Evolutionary conservation across 2,329 filamentous ascomycete species (phyloP).

Genomic region (Talaromyces verruculosus): DNA sequence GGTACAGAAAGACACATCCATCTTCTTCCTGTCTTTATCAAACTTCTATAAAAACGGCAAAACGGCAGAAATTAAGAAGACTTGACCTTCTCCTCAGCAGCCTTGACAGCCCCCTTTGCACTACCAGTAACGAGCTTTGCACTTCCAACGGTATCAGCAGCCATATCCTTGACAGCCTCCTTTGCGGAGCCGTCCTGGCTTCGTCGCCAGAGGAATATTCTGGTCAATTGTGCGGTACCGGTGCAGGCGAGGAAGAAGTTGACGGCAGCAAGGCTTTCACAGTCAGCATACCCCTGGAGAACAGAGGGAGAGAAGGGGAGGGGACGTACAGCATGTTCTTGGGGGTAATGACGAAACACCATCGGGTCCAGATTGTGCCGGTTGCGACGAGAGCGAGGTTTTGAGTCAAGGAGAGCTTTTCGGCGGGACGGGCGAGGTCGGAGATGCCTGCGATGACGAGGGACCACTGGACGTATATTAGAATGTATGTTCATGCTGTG

Average conservation of each 20-base stretch:
- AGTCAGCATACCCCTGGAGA: background rate
- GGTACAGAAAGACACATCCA: background rate
- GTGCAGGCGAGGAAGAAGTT: constrained; percentile 97
- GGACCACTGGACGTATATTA: constrained; percentile 64
- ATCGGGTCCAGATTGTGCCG: constrained; percentile 95
- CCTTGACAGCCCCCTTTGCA: constrained; percentile 11
- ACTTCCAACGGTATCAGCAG: constrained; percentile 11
- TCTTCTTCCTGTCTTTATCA: background rate
- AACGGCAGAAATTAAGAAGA: constrained; percentile 10
- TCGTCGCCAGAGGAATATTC: constrained; percentile 66
- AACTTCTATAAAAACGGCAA: background rate
- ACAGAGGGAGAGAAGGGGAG: background rate
- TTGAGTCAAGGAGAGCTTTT: constrained; percentile 89
- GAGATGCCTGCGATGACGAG: constrained; percentile 89
- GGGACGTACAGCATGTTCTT: constrained; percentile 75
- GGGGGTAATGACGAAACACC: constrained; percentile 96
- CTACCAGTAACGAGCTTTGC: constrained; percentile 14
- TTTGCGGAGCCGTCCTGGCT: constrained; percentile 54
- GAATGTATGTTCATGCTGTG: background rate
- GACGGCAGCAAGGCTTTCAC: constrained; percentile 74
- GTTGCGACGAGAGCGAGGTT: constrained; percentile 88
- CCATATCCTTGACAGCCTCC: constrained; percentile 42
- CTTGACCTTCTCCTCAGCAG: constrained; percentile 19
- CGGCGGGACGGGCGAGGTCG: constrained; percentile 86
- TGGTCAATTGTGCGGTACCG: constrained; percentile 75